A percentile compares a stretch with the other conserved stretches of the same genome.
phyloP scores from a whole-genome alignment of 768 basidiomycete species.

The Auricularia sp. region DNA sequence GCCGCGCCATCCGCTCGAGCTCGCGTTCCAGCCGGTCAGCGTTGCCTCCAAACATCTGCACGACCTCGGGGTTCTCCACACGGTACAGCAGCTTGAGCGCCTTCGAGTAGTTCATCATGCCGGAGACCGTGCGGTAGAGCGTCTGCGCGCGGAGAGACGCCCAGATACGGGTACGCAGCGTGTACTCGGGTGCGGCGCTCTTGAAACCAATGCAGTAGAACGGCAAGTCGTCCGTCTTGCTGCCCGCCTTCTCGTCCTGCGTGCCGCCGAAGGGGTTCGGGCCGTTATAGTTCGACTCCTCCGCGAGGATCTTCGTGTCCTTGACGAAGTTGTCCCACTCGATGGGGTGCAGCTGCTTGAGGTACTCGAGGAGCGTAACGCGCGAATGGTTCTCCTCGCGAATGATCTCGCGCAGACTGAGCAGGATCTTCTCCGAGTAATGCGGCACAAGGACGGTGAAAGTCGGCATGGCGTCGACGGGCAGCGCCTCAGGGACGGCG shows the following conservation, averaged over 20 bases:
- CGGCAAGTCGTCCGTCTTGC: conserved; percentile 85
- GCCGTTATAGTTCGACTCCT: conserved; percentile 83
- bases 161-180: conserved; percentile 97
- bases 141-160: conserved; percentile 98
- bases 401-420: conserved; percentile 96
- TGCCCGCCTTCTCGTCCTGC: conserved; percentile 67
- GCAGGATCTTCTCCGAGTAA: conserved; percentile 97
- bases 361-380: conserved; percentile 93
- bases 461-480: conserved; percentile 99
- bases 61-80: conserved; percentile 98
- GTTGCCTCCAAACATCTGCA: conserved; percentile 94
- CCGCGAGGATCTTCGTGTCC: conserved; percentile 97
- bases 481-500: conserved; percentile 83
- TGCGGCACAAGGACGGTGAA: conserved; percentile 98
- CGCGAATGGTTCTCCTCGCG: conserved; percentile 96
- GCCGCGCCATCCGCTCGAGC: conserved; percentile 91
- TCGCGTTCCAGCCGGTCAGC: conserved; percentile 95
- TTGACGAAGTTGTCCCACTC: conserved; percentile 99
- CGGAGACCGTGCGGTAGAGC: conserved; percentile 95
- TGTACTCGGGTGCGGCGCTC: conserved; percentile 96
- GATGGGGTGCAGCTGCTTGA: conserved; percentile 94
- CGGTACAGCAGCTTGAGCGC: conserved; percentile 99
- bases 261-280: conserved; percentile 53
- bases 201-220: conserved; percentile 99
- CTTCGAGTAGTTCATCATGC: conserved; percentile 99